Evolutionary conservation across 2,329 filamentous ascomycete species (phyloP).

Genomic region (Colletotrichum tropicale): DNA sequence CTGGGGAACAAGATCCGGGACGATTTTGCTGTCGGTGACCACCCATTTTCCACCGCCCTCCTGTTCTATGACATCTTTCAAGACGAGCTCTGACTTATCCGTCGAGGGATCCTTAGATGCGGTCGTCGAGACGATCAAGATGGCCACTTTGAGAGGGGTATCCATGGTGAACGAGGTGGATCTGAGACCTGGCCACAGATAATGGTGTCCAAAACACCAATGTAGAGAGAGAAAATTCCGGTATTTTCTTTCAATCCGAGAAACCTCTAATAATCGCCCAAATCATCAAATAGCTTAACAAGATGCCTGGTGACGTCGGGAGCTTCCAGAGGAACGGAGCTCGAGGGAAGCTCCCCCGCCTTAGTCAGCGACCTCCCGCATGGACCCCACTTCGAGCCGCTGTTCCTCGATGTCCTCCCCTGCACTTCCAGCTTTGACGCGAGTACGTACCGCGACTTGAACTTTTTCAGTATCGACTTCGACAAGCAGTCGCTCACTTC

Average conservation of each 20-base stretch:
- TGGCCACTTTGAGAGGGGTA: constrained; percentile 68
- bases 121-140: constrained; percentile 91
- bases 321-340: neutral
- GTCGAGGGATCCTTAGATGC: constrained; percentile 79
- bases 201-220: neutral
- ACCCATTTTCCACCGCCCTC: constrained; percentile 76
- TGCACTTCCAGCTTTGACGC: neutral
- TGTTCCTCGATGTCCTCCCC: neutral
- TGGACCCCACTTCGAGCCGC: neutral
- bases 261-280: neutral
- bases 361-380: constrained; percentile 11
- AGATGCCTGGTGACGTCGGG: constrained; percentile 6
- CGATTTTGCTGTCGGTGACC: constrained; percentile 72
- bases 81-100: constrained; percentile 72
- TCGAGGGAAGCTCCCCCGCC: constrained; percentile 5
- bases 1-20: constrained; percentile 74
- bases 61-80: constrained; percentile 71
- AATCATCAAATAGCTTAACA: neutral
- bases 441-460: neutral
- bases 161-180: constrained; percentile 33
- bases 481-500: neutral
- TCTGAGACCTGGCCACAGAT: neutral
- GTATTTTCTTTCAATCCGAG: neutral
- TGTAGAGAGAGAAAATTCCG: neutral
- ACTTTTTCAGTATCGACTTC: constrained; percentile 6